Evolutionary conservation across 805 yeast genomes (phyloP).

Genomic region (Starmerella apicola): DNA sequence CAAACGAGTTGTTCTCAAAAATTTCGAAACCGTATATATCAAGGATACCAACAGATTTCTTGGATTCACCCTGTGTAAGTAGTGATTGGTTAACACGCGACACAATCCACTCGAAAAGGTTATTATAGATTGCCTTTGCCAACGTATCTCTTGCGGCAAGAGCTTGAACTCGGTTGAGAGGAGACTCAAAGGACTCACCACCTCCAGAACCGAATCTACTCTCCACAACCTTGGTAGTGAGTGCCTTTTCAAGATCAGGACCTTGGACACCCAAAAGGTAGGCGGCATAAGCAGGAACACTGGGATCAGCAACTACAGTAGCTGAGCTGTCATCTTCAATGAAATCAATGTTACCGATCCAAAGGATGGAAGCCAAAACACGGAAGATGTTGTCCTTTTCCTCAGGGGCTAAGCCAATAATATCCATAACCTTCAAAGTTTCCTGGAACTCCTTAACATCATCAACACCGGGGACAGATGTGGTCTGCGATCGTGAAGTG

Average conservation of each 20-base stretch:
- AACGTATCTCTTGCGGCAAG: constrained; percentile 83
- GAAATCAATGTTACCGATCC: constrained; percentile 91
- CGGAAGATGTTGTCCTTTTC: constrained; percentile 90
- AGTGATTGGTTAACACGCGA: constrained; percentile 76
- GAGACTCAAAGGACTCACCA: constrained; percentile 90
- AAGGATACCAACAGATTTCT: constrained; percentile 68
- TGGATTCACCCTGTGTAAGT: constrained; percentile 36
- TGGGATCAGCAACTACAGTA: constrained; percentile 66
- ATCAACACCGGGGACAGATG: constrained; percentile 74
- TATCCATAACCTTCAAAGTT: constrained; percentile 73
- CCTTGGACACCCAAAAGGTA: constrained; percentile 75
- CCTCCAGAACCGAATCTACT: constrained; percentile 80
- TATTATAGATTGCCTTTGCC: constrained; percentile 87
- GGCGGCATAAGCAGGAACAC: constrained; percentile 91
- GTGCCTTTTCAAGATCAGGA: constrained; percentile 48
- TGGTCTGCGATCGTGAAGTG: constrained; percentile 77
- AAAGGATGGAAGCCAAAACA: constrained; percentile 68
- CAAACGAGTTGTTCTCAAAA: constrained; percentile 88
- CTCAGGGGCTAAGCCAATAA: constrained; percentile 65
- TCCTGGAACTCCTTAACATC: constrained; percentile 69
- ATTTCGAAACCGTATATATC: constrained; percentile 96
- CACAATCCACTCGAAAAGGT: constrained; percentile 93
- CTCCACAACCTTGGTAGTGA: constrained; percentile 74
- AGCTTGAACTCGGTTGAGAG: constrained; percentile 84
- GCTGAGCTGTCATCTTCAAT: constrained; percentile 69